Evolutionary conservation across 768 basidiomycete species (phyloP).

Genomic region (Suillus paluster): DNA sequence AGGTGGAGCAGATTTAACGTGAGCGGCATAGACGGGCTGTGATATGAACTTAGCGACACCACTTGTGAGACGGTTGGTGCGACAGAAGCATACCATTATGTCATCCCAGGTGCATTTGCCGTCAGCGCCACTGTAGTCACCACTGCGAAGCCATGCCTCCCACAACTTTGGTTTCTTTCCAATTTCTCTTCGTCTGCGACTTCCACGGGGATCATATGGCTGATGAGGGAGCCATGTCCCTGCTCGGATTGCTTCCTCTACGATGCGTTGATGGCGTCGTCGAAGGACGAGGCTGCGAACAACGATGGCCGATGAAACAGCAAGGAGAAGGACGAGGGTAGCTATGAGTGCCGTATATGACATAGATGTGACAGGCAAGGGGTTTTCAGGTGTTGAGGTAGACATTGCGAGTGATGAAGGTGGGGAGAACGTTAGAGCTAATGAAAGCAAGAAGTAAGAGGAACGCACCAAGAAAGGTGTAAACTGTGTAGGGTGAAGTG

Average conservation of each 20-base stretch:
- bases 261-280: slow-evolving; percentile 57
- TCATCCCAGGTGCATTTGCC: slow-evolving; percentile 30
- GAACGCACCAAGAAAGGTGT: slow-evolving; percentile 37
- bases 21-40: slow-evolving; percentile 31
- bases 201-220: slow-evolving; percentile 14
- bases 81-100: slow-evolving; percentile 28
- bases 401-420: slow-evolving; percentile 20
- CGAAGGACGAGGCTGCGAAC: slow-evolving; percentile 67
- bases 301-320: slow-evolving; percentile 70
- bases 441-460: not conserved
- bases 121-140: slow-evolving; percentile 17
- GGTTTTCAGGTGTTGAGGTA: not conserved
- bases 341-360: slow-evolving; percentile 54
- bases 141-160: slow-evolving; percentile 29
- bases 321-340: slow-evolving; percentile 68
- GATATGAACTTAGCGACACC: not conserved
- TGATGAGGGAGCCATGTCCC: slow-evolving; percentile 59
- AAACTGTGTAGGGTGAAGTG: slow-evolving; percentile 25
- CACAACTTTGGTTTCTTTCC: slow-evolving; percentile 36
- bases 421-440: not conserved
- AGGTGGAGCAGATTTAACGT: slow-evolving; percentile 19
- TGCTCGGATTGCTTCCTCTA: slow-evolving; percentile 67
- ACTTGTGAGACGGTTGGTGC: not conserved
- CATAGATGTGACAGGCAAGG: slow-evolving; percentile 13
- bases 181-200: slow-evolving; percentile 29